Base-by-base conservation (phyloP, 305 asterid genomes). In the Petunia hybrid region DNA sequence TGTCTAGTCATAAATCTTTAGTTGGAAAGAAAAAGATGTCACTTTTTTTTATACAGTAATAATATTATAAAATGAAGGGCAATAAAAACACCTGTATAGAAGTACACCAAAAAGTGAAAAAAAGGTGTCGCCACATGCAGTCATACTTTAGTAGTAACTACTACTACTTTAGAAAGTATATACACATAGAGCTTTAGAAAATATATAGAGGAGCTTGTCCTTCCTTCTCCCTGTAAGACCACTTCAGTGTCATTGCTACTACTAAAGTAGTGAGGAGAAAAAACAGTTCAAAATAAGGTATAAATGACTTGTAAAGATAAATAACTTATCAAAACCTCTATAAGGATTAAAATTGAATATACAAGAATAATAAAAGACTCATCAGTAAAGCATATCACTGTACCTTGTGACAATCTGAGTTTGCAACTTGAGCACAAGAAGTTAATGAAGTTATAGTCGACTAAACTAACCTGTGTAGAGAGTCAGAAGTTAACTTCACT, bases 401-500 rank as follows among this genome's bases (percentile, higher is more conserved):
- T 40, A 66, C 41, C 74, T 14, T 40, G 53, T 40, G 51, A 66
- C 31, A 40, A 66, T 40, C 51, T 40, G 53, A 13, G 71, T n/a
- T 8, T 60, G 43, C 48, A 55, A 6, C 36, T 51, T 55, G 65
- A 36, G 31, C 31, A 36, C 43, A 13, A 78, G 45, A 48, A 22
- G 57, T 75, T 57, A 80, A 14, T 6, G 48, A 65, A 56, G 35
- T 45, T 66, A 41, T 40, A 66, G 74, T 66, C 41, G 43, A 51
- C 13, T 71, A 46, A 73, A 84, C 87, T 78, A 85, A 94, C 99
- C 98, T 96, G 82, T 91, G 99, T 46, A 96, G 90, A 61, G 99
- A 92, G 85, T 96, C 93, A 68, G 97, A 89, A 45, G 98, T 96
- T 92, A 96, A 79, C 84, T 94, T 97, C 85, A 94, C 97, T 89